Evolutionary conservation across 257 asterid genomes (phyloP).

Genomic region (Ilex aquifolium): DNA sequence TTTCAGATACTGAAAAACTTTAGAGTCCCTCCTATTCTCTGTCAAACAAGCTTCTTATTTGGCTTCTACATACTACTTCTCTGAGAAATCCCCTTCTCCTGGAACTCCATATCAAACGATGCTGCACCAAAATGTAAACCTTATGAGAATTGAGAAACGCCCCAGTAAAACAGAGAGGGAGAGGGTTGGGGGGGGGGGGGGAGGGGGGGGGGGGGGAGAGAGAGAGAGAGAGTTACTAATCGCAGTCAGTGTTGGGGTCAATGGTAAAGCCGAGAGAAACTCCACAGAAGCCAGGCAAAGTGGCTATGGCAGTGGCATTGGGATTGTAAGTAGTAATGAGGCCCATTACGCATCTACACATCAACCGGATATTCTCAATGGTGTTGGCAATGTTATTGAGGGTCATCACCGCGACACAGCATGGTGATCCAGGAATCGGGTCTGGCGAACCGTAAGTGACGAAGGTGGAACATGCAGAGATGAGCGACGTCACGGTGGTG

Average conservation of each 20-base stretch:
- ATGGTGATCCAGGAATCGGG: constrained; percentile 70
- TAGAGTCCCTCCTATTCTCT: too few relatives aligned
- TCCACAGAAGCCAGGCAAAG: constrained; percentile 88
- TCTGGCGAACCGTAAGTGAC: constrained; percentile 59
- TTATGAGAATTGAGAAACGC: too few relatives aligned
- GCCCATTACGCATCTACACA: constrained; percentile 77
- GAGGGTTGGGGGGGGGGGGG: too few relatives aligned
- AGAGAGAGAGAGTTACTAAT: constrained; percentile 42
- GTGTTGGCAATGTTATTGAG: constrained; percentile 43
- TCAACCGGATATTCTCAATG: constrained; percentile 39
- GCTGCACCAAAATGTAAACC: too few relatives aligned
- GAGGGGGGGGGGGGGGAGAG: too few relatives aligned
- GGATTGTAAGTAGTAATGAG: constrained; percentile 38
- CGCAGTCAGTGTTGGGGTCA: constrained; percentile 78
- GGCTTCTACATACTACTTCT: too few relatives aligned
- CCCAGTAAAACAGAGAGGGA: too few relatives aligned
- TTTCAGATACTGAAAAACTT: too few relatives aligned
- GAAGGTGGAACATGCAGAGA: constrained; percentile 72
- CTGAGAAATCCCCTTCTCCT: too few relatives aligned
- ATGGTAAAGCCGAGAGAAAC: constrained; percentile 82
- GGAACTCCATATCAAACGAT: too few relatives aligned
- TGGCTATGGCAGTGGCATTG: constrained; percentile 85
- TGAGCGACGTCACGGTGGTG: constrained; percentile 50
- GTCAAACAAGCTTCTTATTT: too few relatives aligned
- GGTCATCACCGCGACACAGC: constrained; percentile 73